Evolutionary conservation across 306 rosid genomes (phyloP).

Genomic region (Casuarina glauca): DNA sequence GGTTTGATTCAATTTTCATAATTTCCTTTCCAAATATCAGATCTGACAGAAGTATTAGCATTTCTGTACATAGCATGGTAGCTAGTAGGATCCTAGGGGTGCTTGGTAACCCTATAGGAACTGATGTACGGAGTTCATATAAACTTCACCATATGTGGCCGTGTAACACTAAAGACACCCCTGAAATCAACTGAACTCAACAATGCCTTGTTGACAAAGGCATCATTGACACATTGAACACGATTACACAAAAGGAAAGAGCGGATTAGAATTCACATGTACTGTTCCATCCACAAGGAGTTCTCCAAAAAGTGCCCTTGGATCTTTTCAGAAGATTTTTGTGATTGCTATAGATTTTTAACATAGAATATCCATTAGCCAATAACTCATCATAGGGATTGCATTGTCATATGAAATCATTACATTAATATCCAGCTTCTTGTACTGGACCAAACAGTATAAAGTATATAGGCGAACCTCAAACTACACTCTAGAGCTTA

Average conservation of each 20-base stretch:
- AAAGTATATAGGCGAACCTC: slow-evolving; percentile 2
- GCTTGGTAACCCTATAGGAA: background rate
- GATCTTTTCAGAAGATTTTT: background rate
- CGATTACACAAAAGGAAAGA: background rate
- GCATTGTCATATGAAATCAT: background rate
- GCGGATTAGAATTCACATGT: background rate
- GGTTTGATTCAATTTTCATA: background rate
- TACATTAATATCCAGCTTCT: background rate
- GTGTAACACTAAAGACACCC: background rate
- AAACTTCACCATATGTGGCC: background rate
- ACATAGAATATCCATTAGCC: background rate
- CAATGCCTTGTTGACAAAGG: background rate
- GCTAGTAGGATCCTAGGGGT: background rate
- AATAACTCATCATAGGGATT: background rate
- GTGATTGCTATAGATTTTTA: background rate
- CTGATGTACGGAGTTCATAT: background rate
- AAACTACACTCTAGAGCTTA: background rate
- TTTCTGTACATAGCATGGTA: background rate
- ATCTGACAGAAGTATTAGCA: background rate
- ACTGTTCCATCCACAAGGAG: background rate
- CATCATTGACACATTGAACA: background rate
- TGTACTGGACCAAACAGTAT: slow-evolving; percentile 1
- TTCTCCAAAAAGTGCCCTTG: background rate
- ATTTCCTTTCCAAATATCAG: background rate
- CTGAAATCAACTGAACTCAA: background rate